Percentiles rank a stretch among this genome's conserved stretches.
phyloP scores from a whole-genome alignment of 116 monocot species.

The Zostera marina region DNA sequence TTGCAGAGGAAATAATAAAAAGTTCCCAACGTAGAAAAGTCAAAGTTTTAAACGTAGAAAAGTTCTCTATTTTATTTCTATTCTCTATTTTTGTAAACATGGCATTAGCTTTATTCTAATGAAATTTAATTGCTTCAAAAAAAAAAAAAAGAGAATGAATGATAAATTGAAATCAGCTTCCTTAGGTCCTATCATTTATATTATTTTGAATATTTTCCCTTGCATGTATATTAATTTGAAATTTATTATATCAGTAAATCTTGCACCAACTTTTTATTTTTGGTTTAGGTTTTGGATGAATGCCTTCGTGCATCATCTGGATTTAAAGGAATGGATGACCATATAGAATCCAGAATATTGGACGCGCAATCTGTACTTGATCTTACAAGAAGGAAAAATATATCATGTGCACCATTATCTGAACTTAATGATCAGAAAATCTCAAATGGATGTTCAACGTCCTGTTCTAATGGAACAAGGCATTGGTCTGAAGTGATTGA shows the following conservation, averaged over 20 bases:
- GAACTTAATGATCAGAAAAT: slow-evolving; percentile 17
- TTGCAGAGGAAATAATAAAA: too few species aligned
- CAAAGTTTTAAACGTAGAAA: too few species aligned
- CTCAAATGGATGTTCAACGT: slow-evolving; percentile 10
- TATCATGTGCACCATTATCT: slow-evolving; percentile 80
- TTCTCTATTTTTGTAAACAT: too few species aligned
- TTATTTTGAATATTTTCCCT: not conserved
- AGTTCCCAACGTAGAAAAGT: too few species aligned
- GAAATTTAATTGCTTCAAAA: too few species aligned
- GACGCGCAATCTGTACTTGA: slow-evolving; percentile 28
- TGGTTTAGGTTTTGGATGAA: slow-evolving; percentile 79
- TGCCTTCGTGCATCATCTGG: slow-evolving; percentile 89
- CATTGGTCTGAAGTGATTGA: slow-evolving; percentile 62
- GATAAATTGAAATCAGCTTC: too few species aligned
- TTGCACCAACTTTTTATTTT: not conserved
- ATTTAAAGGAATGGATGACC: slow-evolving; percentile 77
- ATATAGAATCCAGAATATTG: slow-evolving; percentile 38
- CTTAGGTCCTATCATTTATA: not conserved
- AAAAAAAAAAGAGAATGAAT: too few species aligned
- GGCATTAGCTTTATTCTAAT: too few species aligned
- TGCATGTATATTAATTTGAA: not conserved
- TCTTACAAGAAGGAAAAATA: slow-evolving; percentile 35
- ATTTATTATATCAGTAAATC: not conserved
- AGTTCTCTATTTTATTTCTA: too few species aligned
- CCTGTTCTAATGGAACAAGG: slow-evolving; percentile 21